These are phyloP conservation scores for Fragaria iinumae DNA, from an alignment of 306 rosid species.

Conservation along the genomic window DNA sequence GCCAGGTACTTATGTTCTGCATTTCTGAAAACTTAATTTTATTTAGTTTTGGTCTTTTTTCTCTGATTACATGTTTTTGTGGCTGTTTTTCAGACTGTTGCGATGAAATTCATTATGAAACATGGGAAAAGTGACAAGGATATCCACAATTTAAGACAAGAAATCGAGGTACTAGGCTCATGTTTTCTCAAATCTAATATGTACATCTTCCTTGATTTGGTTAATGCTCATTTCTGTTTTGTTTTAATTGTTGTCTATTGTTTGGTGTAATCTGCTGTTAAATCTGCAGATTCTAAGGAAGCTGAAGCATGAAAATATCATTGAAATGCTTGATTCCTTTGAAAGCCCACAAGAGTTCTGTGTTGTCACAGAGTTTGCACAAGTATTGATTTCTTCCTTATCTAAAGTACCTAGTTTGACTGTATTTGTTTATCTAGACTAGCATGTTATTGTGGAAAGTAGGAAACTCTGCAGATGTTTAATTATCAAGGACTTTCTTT, in stretches of 20 bases:
- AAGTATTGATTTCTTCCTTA: conserved; percentile 50
- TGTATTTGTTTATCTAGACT: conserved; percentile 5
- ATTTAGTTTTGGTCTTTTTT: not conserved
- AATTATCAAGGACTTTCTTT: conserved; percentile 20
- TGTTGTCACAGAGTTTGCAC: conserved; percentile 96
- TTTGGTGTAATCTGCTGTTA: conserved; percentile 14
- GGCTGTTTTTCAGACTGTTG: conserved; percentile 63
- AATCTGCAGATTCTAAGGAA: conserved; percentile 78
- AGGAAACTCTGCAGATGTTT: conserved; percentile 15
- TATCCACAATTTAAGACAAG: conserved; percentile 84
- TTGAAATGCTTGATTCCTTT: conserved; percentile 97
- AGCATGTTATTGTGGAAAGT: not conserved
- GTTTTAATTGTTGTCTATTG: not conserved
- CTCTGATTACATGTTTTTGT: not conserved
- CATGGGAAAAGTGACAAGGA: conserved; percentile 97
- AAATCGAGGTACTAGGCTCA: conserved; percentile 66
- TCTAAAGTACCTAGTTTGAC: not conserved
- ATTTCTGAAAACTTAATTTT: not conserved
- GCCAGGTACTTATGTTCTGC: conserved; percentile 52
- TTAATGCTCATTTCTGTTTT: conserved; percentile 8
- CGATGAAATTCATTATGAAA: conserved; percentile 95
- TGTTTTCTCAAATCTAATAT: not conserved
- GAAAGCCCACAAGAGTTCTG: conserved; percentile 97
- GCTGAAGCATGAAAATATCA: conserved; percentile 91
- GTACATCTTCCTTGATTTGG: conserved; percentile 5